phyloP scores from a whole-genome alignment of 2,329 filamentous ascomycete species.

The Blumeriella jaapii region DNA sequence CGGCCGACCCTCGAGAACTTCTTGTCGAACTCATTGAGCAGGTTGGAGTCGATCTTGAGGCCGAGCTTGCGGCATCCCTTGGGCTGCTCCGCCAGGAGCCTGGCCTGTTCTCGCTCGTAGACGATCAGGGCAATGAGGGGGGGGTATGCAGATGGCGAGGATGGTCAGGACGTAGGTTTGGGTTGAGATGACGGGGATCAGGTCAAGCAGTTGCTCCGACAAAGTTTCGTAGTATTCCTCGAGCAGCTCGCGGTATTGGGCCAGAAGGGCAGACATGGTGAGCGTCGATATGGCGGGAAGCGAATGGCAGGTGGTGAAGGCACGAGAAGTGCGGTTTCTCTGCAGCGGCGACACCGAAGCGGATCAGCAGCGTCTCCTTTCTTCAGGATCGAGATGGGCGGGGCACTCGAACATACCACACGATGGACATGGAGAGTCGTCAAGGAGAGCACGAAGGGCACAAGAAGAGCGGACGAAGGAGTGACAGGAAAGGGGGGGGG shows the following conservation, averaged over 20 bases:
- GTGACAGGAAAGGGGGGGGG: slow-evolving; percentile 5
- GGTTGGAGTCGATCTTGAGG: slow-evolving; percentile 36
- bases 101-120: slow-evolving; percentile 25
- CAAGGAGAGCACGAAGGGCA: slow-evolving; percentile 19
- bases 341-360: slow-evolving; percentile 14
- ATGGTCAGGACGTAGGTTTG: slow-evolving; percentile 24
- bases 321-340: slow-evolving; percentile 20
- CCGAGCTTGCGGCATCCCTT: slow-evolving; percentile 42
- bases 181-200: slow-evolving; percentile 23
- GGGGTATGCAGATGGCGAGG: slow-evolving; percentile 24
- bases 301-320: slow-evolving; percentile 8
- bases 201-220: slow-evolving; percentile 20
- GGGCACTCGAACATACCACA: slow-evolving; percentile 18
- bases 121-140: slow-evolving; percentile 25
- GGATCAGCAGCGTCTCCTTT: slow-evolving; percentile 7
- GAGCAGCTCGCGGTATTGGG: slow-evolving; percentile 19
- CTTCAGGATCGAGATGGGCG: slow-evolving; percentile 1
- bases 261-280: slow-evolving; percentile 19
- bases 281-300: no score
- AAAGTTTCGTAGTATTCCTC: slow-evolving; percentile 22
- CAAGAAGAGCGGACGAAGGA: slow-evolving; percentile 3
- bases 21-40: slow-evolving; percentile 43
- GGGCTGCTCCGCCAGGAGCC: slow-evolving; percentile 27
- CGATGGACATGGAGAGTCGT: slow-evolving; percentile 20
- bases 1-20: slow-evolving; percentile 32